Evolutionary conservation across 2,329 filamentous ascomycete species (phyloP).

Genomic region (Alternaria solani): DNA sequence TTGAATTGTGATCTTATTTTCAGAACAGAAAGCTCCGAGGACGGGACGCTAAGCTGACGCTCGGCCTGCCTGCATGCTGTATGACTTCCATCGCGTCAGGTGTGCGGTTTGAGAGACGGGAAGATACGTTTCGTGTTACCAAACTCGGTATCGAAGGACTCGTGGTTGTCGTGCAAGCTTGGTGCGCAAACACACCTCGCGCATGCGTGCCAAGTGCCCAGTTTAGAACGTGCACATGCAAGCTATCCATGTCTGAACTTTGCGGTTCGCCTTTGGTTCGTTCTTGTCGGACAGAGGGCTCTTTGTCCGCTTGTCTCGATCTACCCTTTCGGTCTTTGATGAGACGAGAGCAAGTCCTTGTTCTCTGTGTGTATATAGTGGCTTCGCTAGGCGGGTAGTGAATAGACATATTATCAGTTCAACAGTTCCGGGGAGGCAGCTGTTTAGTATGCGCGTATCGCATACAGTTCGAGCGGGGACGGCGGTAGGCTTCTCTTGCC

Average conservation of each 20-base stretch:
- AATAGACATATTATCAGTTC: neutral
- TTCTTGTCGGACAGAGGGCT: neutral
- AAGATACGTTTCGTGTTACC: constrained; percentile 3
- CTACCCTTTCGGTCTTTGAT: neutral
- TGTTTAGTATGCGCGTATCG: neutral
- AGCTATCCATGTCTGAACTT: neutral
- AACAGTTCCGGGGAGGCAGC: neutral
- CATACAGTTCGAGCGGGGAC: neutral
- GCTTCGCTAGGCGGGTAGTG: neutral
- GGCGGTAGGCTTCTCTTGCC: constrained; percentile 1
- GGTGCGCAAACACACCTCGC: constrained; percentile 12
- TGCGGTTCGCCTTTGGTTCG: neutral
- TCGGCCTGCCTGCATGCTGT: neutral
- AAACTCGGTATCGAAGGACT: constrained; percentile 3
- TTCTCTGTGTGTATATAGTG: neutral
- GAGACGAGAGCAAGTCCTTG: neutral
- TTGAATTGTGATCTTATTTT: neutral
- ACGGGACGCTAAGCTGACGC: neutral
- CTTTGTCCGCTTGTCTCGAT: neutral
- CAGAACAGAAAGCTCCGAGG: neutral
- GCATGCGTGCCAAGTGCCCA: neutral
- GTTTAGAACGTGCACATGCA: neutral
- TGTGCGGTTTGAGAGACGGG: constrained; percentile 8
- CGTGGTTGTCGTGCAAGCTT: constrained; percentile 7
- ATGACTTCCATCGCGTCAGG: neutral